A percentile compares a stretch with the other conserved stretches of the same genome.
phyloP scores from a whole-genome alignment of 257 asterid species.

The Penstemon eatonii region DNA sequence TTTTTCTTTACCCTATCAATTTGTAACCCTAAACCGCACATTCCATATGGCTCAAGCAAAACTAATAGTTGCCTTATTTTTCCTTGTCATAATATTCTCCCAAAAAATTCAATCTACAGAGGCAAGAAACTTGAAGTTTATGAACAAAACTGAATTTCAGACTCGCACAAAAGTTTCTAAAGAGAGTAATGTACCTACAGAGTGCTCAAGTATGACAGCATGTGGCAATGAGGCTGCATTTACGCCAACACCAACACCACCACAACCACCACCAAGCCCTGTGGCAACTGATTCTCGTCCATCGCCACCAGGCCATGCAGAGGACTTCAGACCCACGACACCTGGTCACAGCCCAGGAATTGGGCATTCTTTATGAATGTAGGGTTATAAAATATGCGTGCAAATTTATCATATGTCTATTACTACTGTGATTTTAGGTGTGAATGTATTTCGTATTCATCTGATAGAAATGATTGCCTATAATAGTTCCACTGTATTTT shows the following conservation, averaged over 20 bases:
- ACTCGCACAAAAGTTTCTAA: conserved; percentile 11
- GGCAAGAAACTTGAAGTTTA: conserved; percentile 39
- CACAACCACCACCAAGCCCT: conserved; percentile 34
- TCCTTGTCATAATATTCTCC: conserved; percentile 39
- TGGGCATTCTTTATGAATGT: conserved; percentile 40
- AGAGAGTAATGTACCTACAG: conserved; percentile 5
- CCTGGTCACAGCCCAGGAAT: conserved; percentile 74
- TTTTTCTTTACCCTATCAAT: background rate
- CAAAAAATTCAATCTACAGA: conserved; percentile 34
- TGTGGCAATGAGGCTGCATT: conserved; percentile 21
- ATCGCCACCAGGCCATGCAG: conserved; percentile 50
- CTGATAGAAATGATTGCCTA: conserved; percentile 10
- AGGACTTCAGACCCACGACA: conserved; percentile 55
- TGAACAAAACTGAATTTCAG: conserved; percentile 20
- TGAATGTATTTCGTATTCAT: conserved; percentile 13
- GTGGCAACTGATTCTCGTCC: conserved; percentile 26
- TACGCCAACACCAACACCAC: background rate
- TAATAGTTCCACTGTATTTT: conserved; percentile 5
- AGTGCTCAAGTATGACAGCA: conserved; percentile 2
- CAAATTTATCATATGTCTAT: background rate
- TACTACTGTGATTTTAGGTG: conserved; percentile 1
- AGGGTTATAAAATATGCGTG: conserved; percentile 19
- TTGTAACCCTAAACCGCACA: background rate
- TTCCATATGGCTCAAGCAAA: conserved; percentile 41
- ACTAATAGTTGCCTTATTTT: conserved; percentile 33